phyloP scores from a whole-genome alignment of 768 basidiomycete genomes.

The Amanita jacksonii region DNA sequence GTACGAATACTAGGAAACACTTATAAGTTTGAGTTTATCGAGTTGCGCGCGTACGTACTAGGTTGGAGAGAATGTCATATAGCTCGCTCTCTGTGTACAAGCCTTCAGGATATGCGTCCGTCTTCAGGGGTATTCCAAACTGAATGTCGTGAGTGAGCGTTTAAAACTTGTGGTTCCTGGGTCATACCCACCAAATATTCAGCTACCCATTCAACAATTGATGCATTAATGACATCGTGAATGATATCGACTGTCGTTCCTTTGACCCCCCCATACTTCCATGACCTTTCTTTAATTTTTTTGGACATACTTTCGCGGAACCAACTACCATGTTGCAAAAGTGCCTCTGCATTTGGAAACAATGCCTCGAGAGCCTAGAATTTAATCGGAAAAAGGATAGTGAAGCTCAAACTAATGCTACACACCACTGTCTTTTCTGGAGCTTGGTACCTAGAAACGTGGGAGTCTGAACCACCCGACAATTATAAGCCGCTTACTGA shows the following conservation, averaged over 20 bases:
- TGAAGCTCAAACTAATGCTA: too few species aligned
- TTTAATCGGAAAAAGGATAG: too few species aligned
- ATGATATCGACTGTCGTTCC: slow-evolving; percentile 37
- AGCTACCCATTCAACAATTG: slow-evolving; percentile 21
- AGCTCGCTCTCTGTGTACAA: slow-evolving; percentile 37
- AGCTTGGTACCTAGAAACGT: not conserved
- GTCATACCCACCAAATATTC: slow-evolving; percentile 6
- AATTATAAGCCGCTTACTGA: slow-evolving; percentile 15
- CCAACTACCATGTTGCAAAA: slow-evolving; percentile 22
- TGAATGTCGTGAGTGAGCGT: slow-evolving; percentile 8
- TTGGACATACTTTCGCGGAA: slow-evolving; percentile 19
- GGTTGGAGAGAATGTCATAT: slow-evolving; percentile 30
- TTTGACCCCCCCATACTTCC: slow-evolving; percentile 22
- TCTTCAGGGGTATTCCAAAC: slow-evolving; percentile 39
- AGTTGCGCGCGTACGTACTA: slow-evolving; percentile 16
- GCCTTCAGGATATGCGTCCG: slow-evolving; percentile 31
- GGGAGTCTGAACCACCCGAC: not conserved
- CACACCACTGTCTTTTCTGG: slow-evolving; percentile 21
- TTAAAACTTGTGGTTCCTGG: not conserved
- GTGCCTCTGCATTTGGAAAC: slow-evolving; percentile 7
- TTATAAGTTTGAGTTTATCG: too few species aligned
- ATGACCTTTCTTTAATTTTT: slow-evolving; percentile 24
- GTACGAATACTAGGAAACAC: slow-evolving; percentile 4
- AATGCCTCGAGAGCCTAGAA: too few species aligned
- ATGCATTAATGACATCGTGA: slow-evolving; percentile 37